phyloP scores from a whole-genome alignment of 2,329 filamentous ascomycete genomes.

The Proliferodiscus dingleyae region DNA sequence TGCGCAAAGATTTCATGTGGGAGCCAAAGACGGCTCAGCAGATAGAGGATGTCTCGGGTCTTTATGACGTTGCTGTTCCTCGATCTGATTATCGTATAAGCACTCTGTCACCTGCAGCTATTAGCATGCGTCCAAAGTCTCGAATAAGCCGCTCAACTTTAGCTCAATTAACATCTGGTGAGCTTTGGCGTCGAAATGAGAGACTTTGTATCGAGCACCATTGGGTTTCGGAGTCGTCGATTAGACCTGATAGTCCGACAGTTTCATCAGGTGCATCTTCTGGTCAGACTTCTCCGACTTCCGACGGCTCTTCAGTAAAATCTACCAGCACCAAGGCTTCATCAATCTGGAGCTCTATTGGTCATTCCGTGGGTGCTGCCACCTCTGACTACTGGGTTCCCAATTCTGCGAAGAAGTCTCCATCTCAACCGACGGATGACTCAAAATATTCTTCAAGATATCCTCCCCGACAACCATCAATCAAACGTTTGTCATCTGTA shows the following conservation, averaged over 20 bases:
- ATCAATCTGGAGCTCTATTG: slow-evolving; percentile 21
- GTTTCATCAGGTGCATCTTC: slow-evolving; percentile 27
- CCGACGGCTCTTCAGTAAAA: slow-evolving; percentile 28
- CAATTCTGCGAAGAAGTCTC: slow-evolving; percentile 15
- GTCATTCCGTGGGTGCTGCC: slow-evolving; percentile 1
- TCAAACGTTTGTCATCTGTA: background rate
- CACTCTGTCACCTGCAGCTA: slow-evolving; percentile 20
- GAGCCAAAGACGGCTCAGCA: background rate
- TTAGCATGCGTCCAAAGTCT: slow-evolving; percentile 23
- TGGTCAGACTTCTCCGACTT: slow-evolving; percentile 25
- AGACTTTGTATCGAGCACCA: slow-evolving; percentile 20
- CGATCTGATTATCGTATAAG: slow-evolving; percentile 19
- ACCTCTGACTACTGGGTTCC: slow-evolving; percentile 9
- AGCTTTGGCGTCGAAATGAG: slow-evolving; percentile 23
- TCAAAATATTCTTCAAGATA: slow-evolving; percentile 15
- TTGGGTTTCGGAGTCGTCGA: slow-evolving; percentile 32
- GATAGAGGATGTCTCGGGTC: slow-evolving; percentile 7
- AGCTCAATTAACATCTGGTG: slow-evolving; percentile 17
- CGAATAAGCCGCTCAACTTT: slow-evolving; percentile 10
- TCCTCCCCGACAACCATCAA: slow-evolving; percentile 13
- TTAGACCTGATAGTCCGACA: slow-evolving; percentile 27
- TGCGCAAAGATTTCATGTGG: slow-evolving; percentile 14
- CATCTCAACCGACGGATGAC: slow-evolving; percentile 12
- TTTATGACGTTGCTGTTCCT: slow-evolving; percentile 17
- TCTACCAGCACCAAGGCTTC: slow-evolving; percentile 32